Conservation (phyloP, 495 filamentous ascomycete species). For the Trichoderma orchidacearum region DNA sequence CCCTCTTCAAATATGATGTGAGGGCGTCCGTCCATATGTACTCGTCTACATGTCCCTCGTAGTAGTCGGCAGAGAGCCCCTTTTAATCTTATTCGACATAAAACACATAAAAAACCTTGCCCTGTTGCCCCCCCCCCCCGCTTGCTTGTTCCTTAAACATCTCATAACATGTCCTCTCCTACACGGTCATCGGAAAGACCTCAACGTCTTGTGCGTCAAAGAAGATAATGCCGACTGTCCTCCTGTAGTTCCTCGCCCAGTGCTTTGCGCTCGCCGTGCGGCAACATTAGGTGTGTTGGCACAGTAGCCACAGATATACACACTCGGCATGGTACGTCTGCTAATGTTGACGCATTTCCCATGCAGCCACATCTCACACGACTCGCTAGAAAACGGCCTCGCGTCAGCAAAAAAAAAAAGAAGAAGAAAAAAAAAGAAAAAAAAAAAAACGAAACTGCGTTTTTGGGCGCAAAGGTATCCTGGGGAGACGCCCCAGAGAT, state of each 20-base stretch:
- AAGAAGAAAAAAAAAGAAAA: too few relatives aligned
- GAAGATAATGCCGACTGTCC: conserved; percentile 34
- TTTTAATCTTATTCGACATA: neutral
- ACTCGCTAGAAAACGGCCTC: conserved; percentile 45
- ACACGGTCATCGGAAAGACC: conserved; percentile 30
- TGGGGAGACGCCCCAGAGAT: too few relatives aligned
- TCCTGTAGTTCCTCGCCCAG: conserved; percentile 19
- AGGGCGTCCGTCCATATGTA: neutral
- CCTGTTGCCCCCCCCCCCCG: neutral
- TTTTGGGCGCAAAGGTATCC: too few relatives aligned
- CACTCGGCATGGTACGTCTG: conserved; percentile 47
- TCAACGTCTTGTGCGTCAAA: conserved; percentile 54
- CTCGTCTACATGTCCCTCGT: neutral
- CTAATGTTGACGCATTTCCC: conserved; percentile 64
- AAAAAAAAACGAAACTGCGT: too few relatives aligned
- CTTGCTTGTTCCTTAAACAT: neutral
- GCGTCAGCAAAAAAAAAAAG: too few relatives aligned
- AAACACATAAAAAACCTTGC: neutral
- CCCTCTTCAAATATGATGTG: neutral
- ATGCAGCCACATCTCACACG: conserved; percentile 78
- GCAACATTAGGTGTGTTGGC: conserved; percentile 58
- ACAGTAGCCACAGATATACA: conserved; percentile 74
- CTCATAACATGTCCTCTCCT: too few relatives aligned
- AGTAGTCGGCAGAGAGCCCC: neutral
- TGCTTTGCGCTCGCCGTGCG: conserved; percentile 43